These are phyloP conservation scores for Phyllosticta citribraziliensis DNA, from an alignment of 2,329 filamentous ascomycete genomes.

Conservation along the genomic window DNA sequence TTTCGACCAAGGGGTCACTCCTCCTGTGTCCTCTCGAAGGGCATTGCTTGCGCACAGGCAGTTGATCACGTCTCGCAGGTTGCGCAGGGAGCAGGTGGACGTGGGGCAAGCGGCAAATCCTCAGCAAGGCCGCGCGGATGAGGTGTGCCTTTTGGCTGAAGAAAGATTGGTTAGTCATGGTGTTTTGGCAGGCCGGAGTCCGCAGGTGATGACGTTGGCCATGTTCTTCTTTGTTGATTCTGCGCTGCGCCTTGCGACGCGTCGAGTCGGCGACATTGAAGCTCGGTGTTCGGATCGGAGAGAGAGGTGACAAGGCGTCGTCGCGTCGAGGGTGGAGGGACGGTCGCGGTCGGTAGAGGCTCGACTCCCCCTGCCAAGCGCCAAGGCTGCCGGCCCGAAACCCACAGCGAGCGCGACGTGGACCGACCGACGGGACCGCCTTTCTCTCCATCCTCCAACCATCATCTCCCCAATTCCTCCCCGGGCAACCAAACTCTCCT, in stretches of 20 bases:
- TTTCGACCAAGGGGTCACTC: neutral
- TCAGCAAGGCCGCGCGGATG: neutral
- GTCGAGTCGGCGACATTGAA: neutral
- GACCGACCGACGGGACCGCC: neutral
- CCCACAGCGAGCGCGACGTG: neutral
- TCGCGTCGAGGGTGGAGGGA: neutral
- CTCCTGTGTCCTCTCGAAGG: neutral
- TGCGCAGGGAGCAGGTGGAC: neutral
- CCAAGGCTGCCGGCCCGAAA: neutral
- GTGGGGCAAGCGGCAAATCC: neutral
- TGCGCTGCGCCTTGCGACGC: neutral
- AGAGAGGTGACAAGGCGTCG: neutral
- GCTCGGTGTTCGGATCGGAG: neutral
- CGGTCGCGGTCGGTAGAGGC: neutral
- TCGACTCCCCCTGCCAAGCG: neutral
- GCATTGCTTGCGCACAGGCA: neutral
- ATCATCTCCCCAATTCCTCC: neutral
- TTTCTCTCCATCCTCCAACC: neutral
- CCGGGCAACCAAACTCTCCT: neutral
- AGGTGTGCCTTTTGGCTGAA: neutral
- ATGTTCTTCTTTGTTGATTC: neutral
- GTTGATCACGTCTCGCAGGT: neutral
- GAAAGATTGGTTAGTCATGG: neutral
- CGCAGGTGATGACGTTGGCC: neutral
- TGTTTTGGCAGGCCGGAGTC: neutral